These are phyloP conservation scores for Lactarius trivialis DNA, from an alignment of 768 basidiomycete genomes.

Conservation along the genomic window DNA sequence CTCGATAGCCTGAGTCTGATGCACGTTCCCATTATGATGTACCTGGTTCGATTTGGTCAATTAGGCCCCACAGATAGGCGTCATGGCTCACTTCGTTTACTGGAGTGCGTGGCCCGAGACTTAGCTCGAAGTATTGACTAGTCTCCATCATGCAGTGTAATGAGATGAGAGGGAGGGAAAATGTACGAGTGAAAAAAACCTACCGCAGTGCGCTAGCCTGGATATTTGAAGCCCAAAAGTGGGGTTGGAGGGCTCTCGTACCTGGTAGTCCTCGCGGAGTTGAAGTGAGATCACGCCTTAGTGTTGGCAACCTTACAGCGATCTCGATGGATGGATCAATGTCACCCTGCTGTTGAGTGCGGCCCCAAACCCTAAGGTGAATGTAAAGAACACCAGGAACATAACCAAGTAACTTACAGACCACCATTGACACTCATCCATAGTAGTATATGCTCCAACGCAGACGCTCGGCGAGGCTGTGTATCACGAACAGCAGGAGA, in stretches of 20 bases:
- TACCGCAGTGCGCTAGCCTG: not conserved
- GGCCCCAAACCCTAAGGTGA: not conserved
- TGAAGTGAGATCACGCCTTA: constrained; percentile 1
- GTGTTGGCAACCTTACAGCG: not conserved
- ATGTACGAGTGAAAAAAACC: not conserved
- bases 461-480: not conserved
- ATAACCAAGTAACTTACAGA: not conserved
- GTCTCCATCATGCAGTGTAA: constrained; percentile 5
- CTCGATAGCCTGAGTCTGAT: constrained; percentile 12
- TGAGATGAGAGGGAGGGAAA: not conserved
- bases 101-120: not conserved
- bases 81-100: constrained; percentile 3
- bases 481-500: not conserved
- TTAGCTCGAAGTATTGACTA: not conserved
- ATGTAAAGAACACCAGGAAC: constrained; percentile 13
- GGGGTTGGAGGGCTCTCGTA: constrained; percentile 10
- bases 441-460: not conserved
- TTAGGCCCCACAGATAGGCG: constrained; percentile 11
- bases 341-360: not conserved
- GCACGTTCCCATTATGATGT: constrained; percentile 1
- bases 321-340: constrained; percentile 11
- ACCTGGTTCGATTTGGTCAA: constrained; percentile 17
- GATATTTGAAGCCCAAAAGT: constrained; percentile 19
- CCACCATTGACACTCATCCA: not conserved
- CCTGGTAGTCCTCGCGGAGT: constrained; percentile 18